Evolutionary conservation across 1,284 basidiomycete species (phyloP).

Genomic region (Ganoderma leucocontextum): DNA sequence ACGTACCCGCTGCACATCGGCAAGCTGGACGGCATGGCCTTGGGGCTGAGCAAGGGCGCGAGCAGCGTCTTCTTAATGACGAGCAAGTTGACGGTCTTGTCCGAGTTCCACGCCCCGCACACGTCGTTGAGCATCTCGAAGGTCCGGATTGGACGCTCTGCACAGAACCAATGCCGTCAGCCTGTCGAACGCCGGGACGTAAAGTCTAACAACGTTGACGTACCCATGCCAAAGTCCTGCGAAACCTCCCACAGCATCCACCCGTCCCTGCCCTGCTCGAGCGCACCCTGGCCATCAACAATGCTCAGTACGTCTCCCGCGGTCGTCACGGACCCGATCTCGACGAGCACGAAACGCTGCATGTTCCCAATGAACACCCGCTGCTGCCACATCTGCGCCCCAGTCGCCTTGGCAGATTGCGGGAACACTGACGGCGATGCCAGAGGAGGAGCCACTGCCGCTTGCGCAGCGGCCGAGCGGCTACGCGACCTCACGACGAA

Average conservation of each 20-base stretch:
- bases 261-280: slow-evolving; percentile 63
- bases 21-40: slow-evolving; percentile 77
- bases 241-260: slow-evolving; percentile 86
- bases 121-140: slow-evolving; percentile 82
- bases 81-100: slow-evolving; percentile 79
- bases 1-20: slow-evolving; percentile 79
- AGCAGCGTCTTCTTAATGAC: slow-evolving; percentile 77
- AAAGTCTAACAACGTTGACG: slow-evolving; percentile 37
- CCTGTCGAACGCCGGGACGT: neutral
- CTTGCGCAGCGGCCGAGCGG: slow-evolving; percentile 3
- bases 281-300: slow-evolving; percentile 66
- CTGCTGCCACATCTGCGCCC: slow-evolving; percentile 56
- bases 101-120: slow-evolving; percentile 84
- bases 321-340: slow-evolving; percentile 65
- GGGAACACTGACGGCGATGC: slow-evolving; percentile 31
- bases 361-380: slow-evolving; percentile 77
- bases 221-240: slow-evolving; percentile 88
- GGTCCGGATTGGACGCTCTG: slow-evolving; percentile 86
- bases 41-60: slow-evolving; percentile 57
- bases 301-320: slow-evolving; percentile 72
- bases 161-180: slow-evolving; percentile 11
- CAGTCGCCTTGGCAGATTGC: slow-evolving; percentile 27
- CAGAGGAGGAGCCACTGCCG: neutral
- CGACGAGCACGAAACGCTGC: slow-evolving; percentile 77
- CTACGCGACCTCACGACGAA: slow-evolving; percentile 15